Evolutionary conservation across 495 filamentous ascomycete genomes (phyloP).

Genomic region (Neurospora terricola): DNA sequence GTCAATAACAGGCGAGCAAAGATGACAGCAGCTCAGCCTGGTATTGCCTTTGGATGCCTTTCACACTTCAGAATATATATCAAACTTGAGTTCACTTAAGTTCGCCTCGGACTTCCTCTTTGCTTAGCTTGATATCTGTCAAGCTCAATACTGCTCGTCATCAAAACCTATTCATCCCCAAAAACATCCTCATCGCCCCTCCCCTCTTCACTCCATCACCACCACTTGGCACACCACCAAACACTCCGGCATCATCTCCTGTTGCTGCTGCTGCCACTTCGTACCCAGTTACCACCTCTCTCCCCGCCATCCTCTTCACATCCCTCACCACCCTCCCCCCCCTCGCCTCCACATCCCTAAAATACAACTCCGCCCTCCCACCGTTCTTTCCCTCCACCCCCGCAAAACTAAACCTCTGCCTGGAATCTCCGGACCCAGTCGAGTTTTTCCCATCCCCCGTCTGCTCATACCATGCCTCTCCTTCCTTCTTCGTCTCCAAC

Average conservation of each 20-base stretch:
- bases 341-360: neutral
- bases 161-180: conserved; percentile 3
- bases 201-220: neutral
- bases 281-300: neutral
- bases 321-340: conserved; percentile 22
- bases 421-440: conserved; percentile 41
- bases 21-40: no score
- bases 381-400: conserved; percentile 3
- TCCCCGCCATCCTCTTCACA: conserved; percentile 14
- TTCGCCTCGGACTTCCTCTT: no score
- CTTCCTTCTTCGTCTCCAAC: conserved; percentile 45
- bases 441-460: conserved; percentile 35
- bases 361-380: conserved; percentile 4
- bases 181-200: conserved; percentile 10
- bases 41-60: no score
- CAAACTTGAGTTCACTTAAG: no score
- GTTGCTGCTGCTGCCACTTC: neutral
- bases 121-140: no score
- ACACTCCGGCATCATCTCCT: neutral
- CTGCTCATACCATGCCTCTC: conserved; percentile 42
- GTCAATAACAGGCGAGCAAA: no score
- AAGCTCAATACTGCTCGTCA: no score
- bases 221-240: neutral
- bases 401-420: conserved; percentile 46
- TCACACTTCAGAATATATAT: no score